Evolutionary conservation across 2,329 filamentous ascomycete species (phyloP).

Genomic region (Calonectria montana): DNA sequence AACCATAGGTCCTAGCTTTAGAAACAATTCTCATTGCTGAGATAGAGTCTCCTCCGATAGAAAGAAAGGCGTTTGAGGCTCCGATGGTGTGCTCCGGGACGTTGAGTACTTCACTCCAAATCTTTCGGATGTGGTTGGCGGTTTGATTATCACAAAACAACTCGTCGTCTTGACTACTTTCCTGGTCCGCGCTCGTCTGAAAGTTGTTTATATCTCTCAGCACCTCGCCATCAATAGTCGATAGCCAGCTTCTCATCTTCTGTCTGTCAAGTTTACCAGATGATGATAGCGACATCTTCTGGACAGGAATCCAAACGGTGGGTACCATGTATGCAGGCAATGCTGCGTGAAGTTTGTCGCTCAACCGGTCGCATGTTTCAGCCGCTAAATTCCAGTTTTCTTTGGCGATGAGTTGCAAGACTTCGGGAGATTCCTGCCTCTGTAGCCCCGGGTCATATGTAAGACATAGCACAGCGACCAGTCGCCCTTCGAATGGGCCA

Average conservation of each 20-base stretch:
- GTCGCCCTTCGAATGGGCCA: neutral
- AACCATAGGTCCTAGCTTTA: neutral
- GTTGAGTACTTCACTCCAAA: conserved; percentile 52
- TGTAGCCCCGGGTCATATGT: neutral
- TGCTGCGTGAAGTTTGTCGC: conserved; percentile 5
- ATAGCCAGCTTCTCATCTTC: neutral
- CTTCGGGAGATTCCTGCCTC: neutral
- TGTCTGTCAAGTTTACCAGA: conserved; percentile 21
- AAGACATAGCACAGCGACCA: neutral
- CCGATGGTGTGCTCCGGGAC: conserved; percentile 30
- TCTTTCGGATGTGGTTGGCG: conserved; percentile 37
- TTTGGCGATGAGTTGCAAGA: neutral
- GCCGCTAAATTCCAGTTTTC: neutral
- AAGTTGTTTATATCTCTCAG: neutral
- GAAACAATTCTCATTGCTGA: conserved; percentile 38
- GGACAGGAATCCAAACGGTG: neutral
- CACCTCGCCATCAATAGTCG: neutral
- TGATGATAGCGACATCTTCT: neutral
- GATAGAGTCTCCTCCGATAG: conserved; percentile 16
- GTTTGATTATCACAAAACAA: neutral
- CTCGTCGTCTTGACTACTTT: neutral
- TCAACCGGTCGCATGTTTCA: neutral
- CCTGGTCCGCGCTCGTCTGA: conserved; percentile 23
- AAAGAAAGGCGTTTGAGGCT: conserved; percentile 57
- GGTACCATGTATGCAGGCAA: neutral